Evolutionary conservation across 2,329 filamentous ascomycete species (phyloP), one percentile per base, ranked within the genome.

Genomic region (Botrytis cinerea): DNA sequence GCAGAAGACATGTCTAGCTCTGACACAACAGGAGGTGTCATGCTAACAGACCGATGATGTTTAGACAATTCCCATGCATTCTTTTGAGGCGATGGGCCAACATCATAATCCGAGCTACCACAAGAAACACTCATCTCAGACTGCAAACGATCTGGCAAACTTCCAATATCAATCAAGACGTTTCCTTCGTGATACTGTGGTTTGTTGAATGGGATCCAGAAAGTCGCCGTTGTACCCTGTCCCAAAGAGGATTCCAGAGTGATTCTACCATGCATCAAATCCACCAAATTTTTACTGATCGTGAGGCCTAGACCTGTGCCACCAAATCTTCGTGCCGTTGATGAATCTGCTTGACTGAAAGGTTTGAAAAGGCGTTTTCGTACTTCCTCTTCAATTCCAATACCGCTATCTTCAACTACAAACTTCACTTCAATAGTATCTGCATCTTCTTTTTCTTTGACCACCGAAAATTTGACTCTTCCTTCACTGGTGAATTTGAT

Each of bases 321-420:
- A 57, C 92, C 92, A 80, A 94, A 95, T n/a, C 90, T 87, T 71
- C 92, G 86, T 28, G 92, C 92, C 0, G 93, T 95, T 5, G 92
- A 94, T 1, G 92, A 89, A 79, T 95, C 93, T 7, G 92, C 93
- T 81, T 96, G 93, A 75, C 90, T 93, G 81, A 95, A 96, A 0
- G 93, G 93, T 76, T 91, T 90, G 82, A 95, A 96, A 1, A 95
- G 84, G 54, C 87, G 87, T 78, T 90, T 90, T 28, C 89, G 87
- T 8, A 94, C 91, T 73, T 93, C 91, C 66, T 94, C 91, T 76
- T 94, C 91, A 46, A 95, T 95, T 5, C 93, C 93, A 69, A 95
- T 94, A 0, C 93, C 93, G 0, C 91, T 93, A 77, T 96, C 93
- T 80, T 92, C 88, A 9, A 96, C 87, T 0, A 87, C 87, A 77